phyloP scores from a whole-genome alignment of 2,329 filamentous ascomycete species.

The Ophiocordyceps unilateralis region DNA sequence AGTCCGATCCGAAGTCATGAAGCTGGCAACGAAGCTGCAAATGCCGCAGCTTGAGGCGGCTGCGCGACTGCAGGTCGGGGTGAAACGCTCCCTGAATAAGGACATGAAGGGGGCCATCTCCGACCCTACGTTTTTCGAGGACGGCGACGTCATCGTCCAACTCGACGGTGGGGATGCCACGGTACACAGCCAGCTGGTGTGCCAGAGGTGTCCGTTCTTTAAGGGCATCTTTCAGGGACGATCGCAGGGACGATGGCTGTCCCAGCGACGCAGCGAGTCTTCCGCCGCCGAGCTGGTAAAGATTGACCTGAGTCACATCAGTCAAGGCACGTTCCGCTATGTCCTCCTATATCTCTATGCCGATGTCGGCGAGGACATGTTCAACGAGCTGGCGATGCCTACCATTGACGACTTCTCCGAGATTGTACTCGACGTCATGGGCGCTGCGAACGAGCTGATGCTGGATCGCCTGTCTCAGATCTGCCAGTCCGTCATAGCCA shows the following conservation, averaged over 20 bases:
- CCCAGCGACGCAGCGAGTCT: conserved; percentile 38
- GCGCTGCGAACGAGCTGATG: conserved; percentile 87
- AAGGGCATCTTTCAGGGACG: conserved; percentile 78
- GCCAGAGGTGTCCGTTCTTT: conserved; percentile 82
- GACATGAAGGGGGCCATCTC: conserved; percentile 57
- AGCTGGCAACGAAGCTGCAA: conserved; percentile 53
- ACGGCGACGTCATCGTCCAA: conserved; percentile 65
- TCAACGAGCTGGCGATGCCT: conserved; percentile 54
- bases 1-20: conserved; percentile 76
- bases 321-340: conserved; percentile 54
- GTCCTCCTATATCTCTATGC: conserved; percentile 72
- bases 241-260: conserved; percentile 70
- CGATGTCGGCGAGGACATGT: conserved; percentile 64
- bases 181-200: conserved; percentile 65
- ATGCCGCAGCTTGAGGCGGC: conserved; percentile 59
- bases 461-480: conserved; percentile 77
- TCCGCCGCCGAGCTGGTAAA: conserved; percentile 29
- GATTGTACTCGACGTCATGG: conserved; percentile 78
- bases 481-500: conserved; percentile 70
- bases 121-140: conserved; percentile 56
- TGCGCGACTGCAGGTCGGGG: conserved; percentile 54
- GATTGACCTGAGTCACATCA: conserved; percentile 72
- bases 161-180: conserved; percentile 55
- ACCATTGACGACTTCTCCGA: conserved; percentile 76
- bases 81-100: conserved; percentile 42